Evolutionary conservation across 345 rosid species (phyloP), one percentile per base, ranked within the genome.

Genomic region (Gossypium mustelinum): DNA sequence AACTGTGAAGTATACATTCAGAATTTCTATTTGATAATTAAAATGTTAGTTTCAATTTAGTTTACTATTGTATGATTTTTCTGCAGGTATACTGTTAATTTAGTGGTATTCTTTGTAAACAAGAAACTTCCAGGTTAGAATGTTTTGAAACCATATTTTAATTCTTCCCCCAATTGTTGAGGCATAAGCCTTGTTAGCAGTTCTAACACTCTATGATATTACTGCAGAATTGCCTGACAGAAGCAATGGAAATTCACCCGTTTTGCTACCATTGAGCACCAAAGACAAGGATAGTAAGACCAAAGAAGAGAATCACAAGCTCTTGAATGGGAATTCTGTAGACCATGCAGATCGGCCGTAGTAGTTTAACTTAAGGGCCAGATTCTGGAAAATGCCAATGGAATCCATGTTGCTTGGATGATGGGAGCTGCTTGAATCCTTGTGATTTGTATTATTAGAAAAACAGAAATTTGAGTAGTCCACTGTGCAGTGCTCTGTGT

Each of bases 281-380:
- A 84, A 84, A 79, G 89, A 89, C 78, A 92, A 86, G 76, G 97
- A 94, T 50, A 73, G 80, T 34, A 34, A 34, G 41, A 34, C 41
- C 41, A 34, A 34, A 34, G 41, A 34, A 34, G 41, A 34, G 41
- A 90, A 87, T 79, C 94, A 88, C 87, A 96, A 92, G 89, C 97
- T 92, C 63, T 77, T 93, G 84, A 96, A 96, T 76, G 99, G 98
- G 82, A 90, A 90, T 59, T 77, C 87, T 11, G 86, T 75, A 22
- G 98, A 94, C 67, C 89, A 97, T 81, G 85, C 94, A 68, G 99
- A 93, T 75, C 81, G 98, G 97, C 97, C 93, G 86, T 51, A 2
- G 67, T 58, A 58, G 24, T 10, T 22, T 4, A 34, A 34, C 7
- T 34, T 34, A 4, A 5, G 41, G 97, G 96, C 70, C 93, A 92